A percentile compares a stretch with the other conserved stretches of the same genome.
These are phyloP conservation scores for Furcasterigmium sp. DNA, from an alignment of 2,329 filamentous ascomycete species.

Conservation along the genomic window DNA sequence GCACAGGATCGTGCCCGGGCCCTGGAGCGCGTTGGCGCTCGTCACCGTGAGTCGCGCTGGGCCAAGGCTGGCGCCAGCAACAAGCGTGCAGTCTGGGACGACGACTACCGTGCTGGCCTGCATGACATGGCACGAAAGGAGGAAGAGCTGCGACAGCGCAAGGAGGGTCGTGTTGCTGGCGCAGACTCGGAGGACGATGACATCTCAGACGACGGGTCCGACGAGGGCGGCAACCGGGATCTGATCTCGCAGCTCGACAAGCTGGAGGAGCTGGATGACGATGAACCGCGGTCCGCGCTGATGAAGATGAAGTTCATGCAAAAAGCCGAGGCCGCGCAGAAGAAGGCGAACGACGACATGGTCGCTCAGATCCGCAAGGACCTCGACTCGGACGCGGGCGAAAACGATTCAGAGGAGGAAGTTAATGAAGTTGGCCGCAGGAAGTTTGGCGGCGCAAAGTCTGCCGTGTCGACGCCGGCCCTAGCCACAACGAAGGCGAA, in stretches of 20 bases:
- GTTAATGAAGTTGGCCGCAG: slow-evolving; percentile 61
- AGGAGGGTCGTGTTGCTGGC: slow-evolving; percentile 62
- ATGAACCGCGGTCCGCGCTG: slow-evolving; percentile 59
- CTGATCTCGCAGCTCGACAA: slow-evolving; percentile 43
- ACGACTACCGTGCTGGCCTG: slow-evolving; percentile 72
- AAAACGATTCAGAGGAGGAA: slow-evolving; percentile 45
- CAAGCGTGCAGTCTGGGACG: slow-evolving; percentile 81
- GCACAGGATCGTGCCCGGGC: slow-evolving; percentile 69
- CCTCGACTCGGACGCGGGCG: slow-evolving; percentile 57
- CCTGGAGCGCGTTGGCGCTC: slow-evolving; percentile 77
- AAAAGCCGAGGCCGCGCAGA: slow-evolving; percentile 73
- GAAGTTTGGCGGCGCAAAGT: slow-evolving; percentile 52
- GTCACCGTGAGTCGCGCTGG: slow-evolving; percentile 88
- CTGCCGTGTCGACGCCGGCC: slow-evolving; percentile 23
- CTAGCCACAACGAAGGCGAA: slow-evolving; percentile 19
- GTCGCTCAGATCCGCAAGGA: slow-evolving; percentile 65
- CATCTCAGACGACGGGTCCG: slow-evolving; percentile 56
- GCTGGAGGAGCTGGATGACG: slow-evolving; percentile 39
- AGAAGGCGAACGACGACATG: slow-evolving; percentile 75
- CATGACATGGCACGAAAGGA: slow-evolving; percentile 77
- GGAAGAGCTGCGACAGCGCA: slow-evolving; percentile 73
- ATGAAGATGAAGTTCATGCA: slow-evolving; percentile 93
- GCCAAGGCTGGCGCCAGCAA: slow-evolving; percentile 77
- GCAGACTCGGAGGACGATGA: slow-evolving; percentile 41
- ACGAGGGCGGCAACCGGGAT: slow-evolving; percentile 38